These are phyloP conservation scores for Zalaria obscura DNA, from an alignment of 2,329 filamentous ascomycete species.

Conservation along the genomic window DNA sequence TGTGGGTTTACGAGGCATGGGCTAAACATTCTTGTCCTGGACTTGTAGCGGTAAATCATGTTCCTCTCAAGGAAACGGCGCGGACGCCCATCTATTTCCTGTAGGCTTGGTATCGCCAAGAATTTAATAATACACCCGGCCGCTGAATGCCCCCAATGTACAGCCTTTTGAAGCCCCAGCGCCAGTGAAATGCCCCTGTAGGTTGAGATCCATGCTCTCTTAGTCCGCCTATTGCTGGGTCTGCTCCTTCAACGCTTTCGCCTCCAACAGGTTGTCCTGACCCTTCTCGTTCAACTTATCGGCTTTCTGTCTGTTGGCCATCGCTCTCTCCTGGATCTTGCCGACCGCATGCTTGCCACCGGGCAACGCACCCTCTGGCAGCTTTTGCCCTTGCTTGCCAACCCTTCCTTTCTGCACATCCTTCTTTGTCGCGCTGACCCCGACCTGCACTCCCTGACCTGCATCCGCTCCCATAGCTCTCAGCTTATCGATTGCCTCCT, in stretches of 20 bases:
- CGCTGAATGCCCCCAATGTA: too few species aligned
- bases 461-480: constrained; percentile 14
- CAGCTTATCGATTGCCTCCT: constrained; percentile 13
- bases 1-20: too few species aligned
- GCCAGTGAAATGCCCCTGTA: too few species aligned
- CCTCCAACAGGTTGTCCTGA: constrained; percentile 11
- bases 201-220: neutral
- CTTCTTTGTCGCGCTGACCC: constrained; percentile 13
- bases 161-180: too few species aligned
- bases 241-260: constrained; percentile 12
- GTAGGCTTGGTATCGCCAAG: too few species aligned
- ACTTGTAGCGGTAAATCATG: too few species aligned
- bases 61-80: too few species aligned
- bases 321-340: constrained; percentile 14
- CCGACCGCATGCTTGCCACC: constrained; percentile 16
- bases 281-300: constrained; percentile 14
- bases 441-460: constrained; percentile 12
- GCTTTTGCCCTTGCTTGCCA: constrained; percentile 18
- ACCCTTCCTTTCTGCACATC: constrained; percentile 9
- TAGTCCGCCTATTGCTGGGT: neutral
- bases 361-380: constrained; percentile 17
- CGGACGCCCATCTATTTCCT: too few species aligned
- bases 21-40: too few species aligned
- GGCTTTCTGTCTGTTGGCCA: constrained; percentile 14
- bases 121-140: too few species aligned